These are phyloP conservation scores for Pyricularia sp. DNA, from an alignment of 2,329 filamentous ascomycete genomes.

Conservation along the genomic window DNA sequence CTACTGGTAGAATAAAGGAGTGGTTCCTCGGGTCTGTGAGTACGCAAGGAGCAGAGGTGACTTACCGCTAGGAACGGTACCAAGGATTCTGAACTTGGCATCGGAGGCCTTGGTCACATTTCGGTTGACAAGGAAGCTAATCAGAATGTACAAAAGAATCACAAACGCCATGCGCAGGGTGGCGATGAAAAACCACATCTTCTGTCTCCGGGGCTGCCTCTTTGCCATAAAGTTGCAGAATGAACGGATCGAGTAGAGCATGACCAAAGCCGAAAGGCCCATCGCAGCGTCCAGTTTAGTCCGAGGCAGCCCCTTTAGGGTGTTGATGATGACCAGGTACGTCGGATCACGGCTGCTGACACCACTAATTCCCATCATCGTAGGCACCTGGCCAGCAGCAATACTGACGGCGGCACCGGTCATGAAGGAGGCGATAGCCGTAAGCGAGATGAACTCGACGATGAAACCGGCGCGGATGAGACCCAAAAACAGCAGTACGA, in stretches of 20 bases:
- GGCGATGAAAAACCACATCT: slow-evolving; percentile 63
- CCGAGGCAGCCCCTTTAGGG: slow-evolving; percentile 26
- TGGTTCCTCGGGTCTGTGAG: background rate
- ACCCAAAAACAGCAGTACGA: slow-evolving; percentile 33
- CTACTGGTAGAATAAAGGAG: background rate
- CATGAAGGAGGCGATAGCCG: slow-evolving; percentile 40
- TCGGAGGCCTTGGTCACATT: slow-evolving; percentile 40
- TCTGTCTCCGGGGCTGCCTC: slow-evolving; percentile 49
- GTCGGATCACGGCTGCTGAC: slow-evolving; percentile 35
- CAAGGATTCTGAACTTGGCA: slow-evolving; percentile 65
- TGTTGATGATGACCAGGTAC: slow-evolving; percentile 34
- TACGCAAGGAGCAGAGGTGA: background rate
- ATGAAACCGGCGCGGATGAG: slow-evolving; percentile 38
- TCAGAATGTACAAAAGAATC: slow-evolving; percentile 77
- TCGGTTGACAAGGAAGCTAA: slow-evolving; percentile 76
- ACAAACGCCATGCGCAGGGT: slow-evolving; percentile 68
- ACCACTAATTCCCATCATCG: slow-evolving; percentile 29
- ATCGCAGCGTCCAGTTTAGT: slow-evolving; percentile 60
- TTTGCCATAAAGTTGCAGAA: slow-evolving; percentile 51
- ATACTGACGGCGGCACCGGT: slow-evolving; percentile 42
- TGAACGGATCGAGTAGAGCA: slow-evolving; percentile 56
- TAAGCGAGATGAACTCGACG: slow-evolving; percentile 41
- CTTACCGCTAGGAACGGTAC: slow-evolving; percentile 64
- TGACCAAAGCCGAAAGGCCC: slow-evolving; percentile 55
- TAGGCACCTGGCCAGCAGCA: slow-evolving; percentile 35